Evolutionary conservation across 1,139 yeast genomes (phyloP), one percentile per base, ranked within the genome.

Genomic region (Geotrichum siamense): DNA sequence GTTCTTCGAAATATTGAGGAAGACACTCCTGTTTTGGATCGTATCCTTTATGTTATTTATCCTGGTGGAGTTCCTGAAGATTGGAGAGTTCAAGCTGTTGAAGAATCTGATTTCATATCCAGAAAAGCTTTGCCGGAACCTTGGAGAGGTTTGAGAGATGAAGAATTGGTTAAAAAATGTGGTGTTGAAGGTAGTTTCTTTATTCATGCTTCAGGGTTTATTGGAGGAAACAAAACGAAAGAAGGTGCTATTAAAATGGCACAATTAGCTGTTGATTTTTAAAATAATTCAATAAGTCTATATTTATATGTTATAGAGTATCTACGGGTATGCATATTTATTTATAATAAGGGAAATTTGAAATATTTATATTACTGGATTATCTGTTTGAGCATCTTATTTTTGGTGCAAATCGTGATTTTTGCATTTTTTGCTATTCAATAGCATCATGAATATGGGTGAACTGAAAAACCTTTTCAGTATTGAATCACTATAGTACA

Each of bases 131-230:
- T 91, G 52, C 96, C 96, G 20, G 93, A 83, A 62, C 73, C 78
- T 28, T 84, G 95, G 87, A 77, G 98, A 69, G 99, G 99, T 25
- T 69, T 89, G 41, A 78, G 98, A 60, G 98, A 91, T 60, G 89
- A 82, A 27, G 83, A 72, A 36, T 72, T 91, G 56, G 76, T 83
- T 51, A 70, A 79, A 52, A 68, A 74, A 54, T 69, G 87, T 30
- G 96, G 94, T 16, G 75, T 91, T 47, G 78, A 76, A 17, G 96
- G 85, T 2, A 84, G 96, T 60, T 78, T 89, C 26, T 91, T 91
- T 61, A 78, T 93, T 46, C 99, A 91, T 57, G 96, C 97, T 36
- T 85, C 95, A 38, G 98, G 99, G 0, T 91, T 91, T 66, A 91
- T 91, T 60, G 98, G 98, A 29, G 99, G 99, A 43, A 86, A 93